Evolutionary conservation across 208 protist genomes (phyloP), one percentile per base, ranked within the genome.

Genomic region (Borovskyia barvae): DNA sequence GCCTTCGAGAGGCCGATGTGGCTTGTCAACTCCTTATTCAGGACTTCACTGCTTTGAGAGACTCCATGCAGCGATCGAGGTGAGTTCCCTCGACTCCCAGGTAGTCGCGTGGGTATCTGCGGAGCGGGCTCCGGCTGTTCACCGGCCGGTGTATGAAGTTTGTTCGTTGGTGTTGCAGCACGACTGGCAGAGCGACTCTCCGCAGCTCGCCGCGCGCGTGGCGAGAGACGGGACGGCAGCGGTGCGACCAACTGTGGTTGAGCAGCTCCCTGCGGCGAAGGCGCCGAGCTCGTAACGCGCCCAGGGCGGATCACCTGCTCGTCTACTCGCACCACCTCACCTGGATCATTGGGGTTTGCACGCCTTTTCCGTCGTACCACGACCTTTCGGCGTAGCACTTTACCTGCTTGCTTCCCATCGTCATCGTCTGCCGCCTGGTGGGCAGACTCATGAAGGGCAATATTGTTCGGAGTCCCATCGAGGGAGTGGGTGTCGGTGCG

Each of bases 211-310:
- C 45, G 30, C n/a, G 79, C 73, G 1, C 75, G 74, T 1, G 75
- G 66, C 15, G 79, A 86, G n/a, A 82, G 29, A 7, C 74, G 65
- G 17, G 66, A 40, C 54, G 79, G 79, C 28, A 75, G 76, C 30
- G 56, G 61, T 1, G 71, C 46, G 30, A 50, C 4, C 14, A 17
- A 29, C 33, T 46, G 9, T 39, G 14, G 11, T n/a, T 12, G 29
- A 0, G 19, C 1, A 14, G 1, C 24, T 7, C 4, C 9, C 1
- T n/a, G 20, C 20, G 50, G 14, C 15, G 41, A 12, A 5, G 37
- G 11, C 9, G 47, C 45, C 32, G 60, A 22, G 19, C 26, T 36
- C 43, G 41, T 51, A 6, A 39, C 37, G 24, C 72, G 65, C 7
- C 60, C 60, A 12, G 64, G 72, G 3, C 50, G 61, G 37, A 72